Conservation (phyloP, 164 flowering plant species). For the Umbellularia californica region DNA sequence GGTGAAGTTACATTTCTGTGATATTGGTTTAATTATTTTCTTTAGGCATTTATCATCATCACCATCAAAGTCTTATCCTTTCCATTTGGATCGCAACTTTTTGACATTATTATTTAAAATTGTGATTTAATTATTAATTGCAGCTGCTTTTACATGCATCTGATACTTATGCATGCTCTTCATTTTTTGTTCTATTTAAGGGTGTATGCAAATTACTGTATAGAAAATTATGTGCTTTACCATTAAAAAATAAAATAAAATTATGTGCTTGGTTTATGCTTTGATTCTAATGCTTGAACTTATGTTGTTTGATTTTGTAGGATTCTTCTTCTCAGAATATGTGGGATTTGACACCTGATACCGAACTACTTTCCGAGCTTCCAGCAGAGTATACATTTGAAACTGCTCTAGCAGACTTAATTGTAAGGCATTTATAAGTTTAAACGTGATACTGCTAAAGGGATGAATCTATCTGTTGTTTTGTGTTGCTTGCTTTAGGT, state of each 20-base stretch:
- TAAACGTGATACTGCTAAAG: not conserved
- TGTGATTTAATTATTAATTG: not conserved
- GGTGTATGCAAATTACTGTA: not conserved
- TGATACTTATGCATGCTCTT: not conserved
- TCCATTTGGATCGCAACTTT: not conserved
- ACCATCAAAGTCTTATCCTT: not conserved
- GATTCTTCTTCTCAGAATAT: constrained; percentile 43
- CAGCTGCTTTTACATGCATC: not conserved
- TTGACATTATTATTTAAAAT: not conserved
- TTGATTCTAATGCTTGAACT: no score
- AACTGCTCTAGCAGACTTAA: constrained; percentile 82
- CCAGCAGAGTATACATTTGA: constrained; percentile 68
- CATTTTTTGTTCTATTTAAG: not conserved
- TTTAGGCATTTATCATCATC: no score
- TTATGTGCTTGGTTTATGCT: not conserved
- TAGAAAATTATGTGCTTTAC: not conserved
- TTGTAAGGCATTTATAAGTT: constrained; percentile 34
- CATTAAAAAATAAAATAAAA: no score
- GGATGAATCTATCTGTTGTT: not conserved
- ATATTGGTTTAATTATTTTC: not conserved
- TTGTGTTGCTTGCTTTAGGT: constrained; percentile 1
- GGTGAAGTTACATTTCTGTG: constrained; percentile 22
- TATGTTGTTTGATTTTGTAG: not conserved
- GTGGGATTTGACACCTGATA: constrained; percentile 83
- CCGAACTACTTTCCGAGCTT: constrained; percentile 50